Base-by-base conservation (phyloP, 345 rosid species). In the Hypericum androsaemum region DNA sequence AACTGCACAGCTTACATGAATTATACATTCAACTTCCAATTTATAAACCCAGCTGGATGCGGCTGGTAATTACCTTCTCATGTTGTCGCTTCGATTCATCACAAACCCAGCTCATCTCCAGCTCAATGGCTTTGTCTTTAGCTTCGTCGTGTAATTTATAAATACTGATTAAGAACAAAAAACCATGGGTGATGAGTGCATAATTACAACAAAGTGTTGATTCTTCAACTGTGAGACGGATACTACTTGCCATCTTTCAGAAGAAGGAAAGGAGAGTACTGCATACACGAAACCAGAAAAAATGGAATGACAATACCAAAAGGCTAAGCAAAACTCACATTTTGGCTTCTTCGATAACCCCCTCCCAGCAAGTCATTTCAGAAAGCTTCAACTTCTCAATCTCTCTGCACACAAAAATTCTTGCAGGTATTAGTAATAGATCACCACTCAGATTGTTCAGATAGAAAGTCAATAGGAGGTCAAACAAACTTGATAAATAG, bases 351-450 rank as follows among this genome's bases (percentile, higher is more conserved):
- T 86, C 98, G 65, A 83, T 65, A 43, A 85, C 80, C 15, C 95
- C 98, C 77, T 92, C 86, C 53, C 81, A 80, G 84, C 98, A 92
- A 14, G 97, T 88, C 97, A 92, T 83, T 77, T 92, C 98, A 37
- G 95, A 80, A 37, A 88, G 79, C 57, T 85, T 85, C 67, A 92
- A 62, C 76, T 92, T 92, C 61, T 92, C 97, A 0, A 92, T 92
- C 72, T 88, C 98, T 65, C 98, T 92, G 87, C 50, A 46, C 32
- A 12, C 7, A 71, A 50, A 50, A 57, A 9, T 38, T n/a, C n/a
- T 6, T 55, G 69, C 43, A 52, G 7, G 49, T 10, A 58, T 22
- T 22, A 22, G 32, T 4, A 22, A 22, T 22, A 22, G 32, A 22
- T 22, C 32, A 4, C 4, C 32, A 22, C 32, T 22, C 2, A 22